phyloP scores from a whole-genome alignment of 1,284 basidiomycete genomes.

The Cutaneotrichosporon mucoides region DNA sequence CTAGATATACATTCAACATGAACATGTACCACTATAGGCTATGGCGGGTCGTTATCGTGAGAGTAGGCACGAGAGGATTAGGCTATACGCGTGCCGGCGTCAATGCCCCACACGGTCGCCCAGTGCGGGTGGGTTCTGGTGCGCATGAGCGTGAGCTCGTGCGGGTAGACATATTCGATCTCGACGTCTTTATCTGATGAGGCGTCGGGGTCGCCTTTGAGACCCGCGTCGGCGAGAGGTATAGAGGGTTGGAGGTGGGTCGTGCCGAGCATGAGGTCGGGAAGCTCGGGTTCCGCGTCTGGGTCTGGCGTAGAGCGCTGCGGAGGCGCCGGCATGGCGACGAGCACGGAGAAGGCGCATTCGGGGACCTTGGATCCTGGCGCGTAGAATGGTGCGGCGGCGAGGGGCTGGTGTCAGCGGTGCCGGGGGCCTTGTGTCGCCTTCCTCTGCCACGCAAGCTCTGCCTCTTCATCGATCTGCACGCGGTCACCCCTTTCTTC shows the following conservation, averaged over 20 bases:
- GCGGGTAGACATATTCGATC: conserved; percentile 1
- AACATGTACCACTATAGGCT: conserved; percentile 3
- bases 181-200: neutral
- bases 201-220: neutral
- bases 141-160: conserved; percentile 3
- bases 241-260: neutral
- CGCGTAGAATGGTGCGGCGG: neutral
- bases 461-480: no score
- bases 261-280: conserved; percentile 17
- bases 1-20: conserved; percentile 5
- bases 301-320: neutral
- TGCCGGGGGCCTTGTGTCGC: no score
- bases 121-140: neutral
- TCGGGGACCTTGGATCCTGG: neutral
- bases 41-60: neutral
- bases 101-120: conserved; percentile 2
- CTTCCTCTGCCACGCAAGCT: neutral
- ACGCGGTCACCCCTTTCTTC: no score
- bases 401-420: conserved; percentile 8
- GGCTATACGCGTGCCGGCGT: neutral
- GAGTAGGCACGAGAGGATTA: neutral
- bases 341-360: conserved; percentile 10
- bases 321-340: conserved; percentile 9
- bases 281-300: conserved; percentile 6
- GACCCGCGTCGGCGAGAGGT: neutral